These are phyloP conservation scores for Fonsecaea monophora DNA, from an alignment of 2,329 filamentous ascomycete species.

Conservation along the genomic window DNA sequence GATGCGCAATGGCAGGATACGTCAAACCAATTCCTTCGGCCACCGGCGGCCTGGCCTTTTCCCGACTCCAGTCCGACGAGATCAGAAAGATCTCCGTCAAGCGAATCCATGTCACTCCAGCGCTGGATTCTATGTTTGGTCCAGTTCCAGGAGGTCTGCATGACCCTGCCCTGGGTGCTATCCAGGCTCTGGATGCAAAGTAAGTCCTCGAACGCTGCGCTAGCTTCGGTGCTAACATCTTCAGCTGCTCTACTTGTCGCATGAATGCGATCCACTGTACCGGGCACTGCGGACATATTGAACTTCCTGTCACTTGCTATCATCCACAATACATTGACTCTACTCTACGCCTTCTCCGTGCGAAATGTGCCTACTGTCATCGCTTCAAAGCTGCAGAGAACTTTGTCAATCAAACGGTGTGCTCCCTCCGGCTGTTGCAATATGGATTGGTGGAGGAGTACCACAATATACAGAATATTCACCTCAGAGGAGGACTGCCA, in stretches of 20 bases:
- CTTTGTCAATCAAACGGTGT: conserved; percentile 78
- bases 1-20: conserved; percentile 51
- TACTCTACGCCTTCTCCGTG: conserved; percentile 79
- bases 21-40: conserved; percentile 81
- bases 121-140: conserved; percentile 91
- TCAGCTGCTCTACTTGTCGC: conserved; percentile 89
- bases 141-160: conserved; percentile 91
- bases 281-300: conserved; percentile 93
- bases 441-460: conserved; percentile 76
- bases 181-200: conserved; percentile 57
- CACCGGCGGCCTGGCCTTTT: conserved; percentile 88
- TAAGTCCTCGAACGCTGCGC: conserved; percentile 5
- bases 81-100: conserved; percentile 91
- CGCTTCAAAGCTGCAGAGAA: conserved; percentile 79
- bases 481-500: conserved; percentile 45
- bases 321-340: conserved; percentile 98
- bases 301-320: conserved; percentile 90
- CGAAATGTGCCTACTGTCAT: conserved; percentile 90
- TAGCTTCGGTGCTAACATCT: conserved; percentile 23
- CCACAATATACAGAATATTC: conserved; percentile 57
- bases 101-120: conserved; percentile 88
- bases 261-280: conserved; percentile 81
- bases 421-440: conserved; percentile 84
- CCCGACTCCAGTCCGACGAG: conserved; percentile 79
- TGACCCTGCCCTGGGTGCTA: conserved; percentile 88